These are phyloP conservation scores for Neobulgaria alba DNA, from an alignment of 2,329 filamentous ascomycete genomes.

Conservation along the genomic window DNA sequence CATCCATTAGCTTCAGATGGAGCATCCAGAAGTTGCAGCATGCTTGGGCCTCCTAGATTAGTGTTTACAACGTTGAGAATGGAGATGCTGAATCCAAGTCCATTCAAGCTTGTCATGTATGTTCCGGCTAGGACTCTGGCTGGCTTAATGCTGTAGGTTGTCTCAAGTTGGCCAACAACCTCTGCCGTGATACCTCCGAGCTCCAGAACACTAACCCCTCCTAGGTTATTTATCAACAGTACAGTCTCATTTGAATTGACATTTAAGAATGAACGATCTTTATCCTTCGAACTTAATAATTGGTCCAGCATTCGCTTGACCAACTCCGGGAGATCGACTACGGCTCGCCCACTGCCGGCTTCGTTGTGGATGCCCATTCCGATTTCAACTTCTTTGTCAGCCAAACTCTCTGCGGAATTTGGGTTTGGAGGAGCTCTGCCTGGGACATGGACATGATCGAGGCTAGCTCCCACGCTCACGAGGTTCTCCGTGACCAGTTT, in stretches of 20 bases:
- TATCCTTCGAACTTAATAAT: conserved; percentile 51
- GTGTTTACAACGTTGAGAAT: conserved; percentile 54
- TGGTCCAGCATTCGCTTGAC: conserved; percentile 56
- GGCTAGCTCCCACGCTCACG: conserved; percentile 75
- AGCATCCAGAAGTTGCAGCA: conserved; percentile 59
- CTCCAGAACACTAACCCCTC: conserved; percentile 59
- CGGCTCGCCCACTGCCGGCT: conserved; percentile 43
- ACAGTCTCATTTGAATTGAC: conserved; percentile 53
- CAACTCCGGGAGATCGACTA: conserved; percentile 39
- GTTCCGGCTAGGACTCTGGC: conserved; percentile 55
- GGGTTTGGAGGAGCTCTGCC: conserved; percentile 52
- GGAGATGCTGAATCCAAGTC: conserved; percentile 62
- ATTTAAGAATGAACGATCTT: conserved; percentile 54
- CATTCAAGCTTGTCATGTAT: conserved; percentile 66
- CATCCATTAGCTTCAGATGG: conserved; percentile 60
- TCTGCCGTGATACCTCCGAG: conserved; percentile 60
- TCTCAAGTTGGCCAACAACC: conserved; percentile 50
- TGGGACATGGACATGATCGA: conserved; percentile 90
- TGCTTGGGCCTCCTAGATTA: conserved; percentile 34
- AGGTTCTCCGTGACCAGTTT: conserved; percentile 65
- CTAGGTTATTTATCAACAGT: conserved; percentile 61
- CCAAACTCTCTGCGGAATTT: conserved; percentile 47
- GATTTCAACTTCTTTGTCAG: conserved; percentile 48
- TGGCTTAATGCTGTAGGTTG: conserved; percentile 50
- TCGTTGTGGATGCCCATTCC: conserved; percentile 70